phyloP scores from a whole-genome alignment of 192 early-diverging fungal genomes.

The Powellomyces hirtus region DNA sequence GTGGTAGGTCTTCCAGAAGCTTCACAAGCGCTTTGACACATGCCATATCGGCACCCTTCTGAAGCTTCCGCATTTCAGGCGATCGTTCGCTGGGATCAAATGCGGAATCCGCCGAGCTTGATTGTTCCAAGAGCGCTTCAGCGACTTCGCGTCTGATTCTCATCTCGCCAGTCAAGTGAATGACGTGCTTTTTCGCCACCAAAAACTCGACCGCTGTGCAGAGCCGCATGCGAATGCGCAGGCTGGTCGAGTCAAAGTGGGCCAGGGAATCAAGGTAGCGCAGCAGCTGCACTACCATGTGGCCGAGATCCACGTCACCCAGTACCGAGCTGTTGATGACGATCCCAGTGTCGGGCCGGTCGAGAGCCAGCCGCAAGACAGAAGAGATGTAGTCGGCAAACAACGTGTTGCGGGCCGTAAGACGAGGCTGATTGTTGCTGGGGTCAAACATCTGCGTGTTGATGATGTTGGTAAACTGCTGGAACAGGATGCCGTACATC shows the following conservation, averaged over 20 bases:
- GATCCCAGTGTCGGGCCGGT: slow-evolving; percentile 11
- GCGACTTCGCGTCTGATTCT: slow-evolving; percentile 68
- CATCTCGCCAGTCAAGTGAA: slow-evolving; percentile 72
- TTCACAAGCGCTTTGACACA: slow-evolving; percentile 73
- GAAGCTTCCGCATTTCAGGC: slow-evolving; percentile 48
- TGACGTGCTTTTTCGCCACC: slow-evolving; percentile 70
- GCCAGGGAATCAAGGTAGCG: slow-evolving; percentile 70
- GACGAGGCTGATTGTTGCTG: slow-evolving; percentile 45
- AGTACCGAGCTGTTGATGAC: not conserved
- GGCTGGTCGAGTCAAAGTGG: slow-evolving; percentile 28
- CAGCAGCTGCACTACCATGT: slow-evolving; percentile 63
- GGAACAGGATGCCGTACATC: slow-evolving; percentile 52
- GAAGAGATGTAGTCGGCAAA: slow-evolving; percentile 48
- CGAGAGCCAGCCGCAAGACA: slow-evolving; percentile 18
- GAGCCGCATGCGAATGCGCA: slow-evolving; percentile 73
- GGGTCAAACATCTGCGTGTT: slow-evolving; percentile 56
- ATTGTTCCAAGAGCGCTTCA: slow-evolving; percentile 61
- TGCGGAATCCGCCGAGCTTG: not conserved
- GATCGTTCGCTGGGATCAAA: slow-evolving; percentile 10
- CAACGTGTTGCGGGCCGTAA: slow-evolving; percentile 63
- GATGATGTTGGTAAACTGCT: slow-evolving; percentile 41
- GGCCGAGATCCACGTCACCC: slow-evolving; percentile 63
- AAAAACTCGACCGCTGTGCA: slow-evolving; percentile 74
- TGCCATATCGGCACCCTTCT: slow-evolving; percentile 73
- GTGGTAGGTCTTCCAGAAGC: slow-evolving; percentile 67